phyloP scores from a whole-genome alignment of 108 stramenopile genomes.

The Fragilariopsis cylindrus region DNA sequence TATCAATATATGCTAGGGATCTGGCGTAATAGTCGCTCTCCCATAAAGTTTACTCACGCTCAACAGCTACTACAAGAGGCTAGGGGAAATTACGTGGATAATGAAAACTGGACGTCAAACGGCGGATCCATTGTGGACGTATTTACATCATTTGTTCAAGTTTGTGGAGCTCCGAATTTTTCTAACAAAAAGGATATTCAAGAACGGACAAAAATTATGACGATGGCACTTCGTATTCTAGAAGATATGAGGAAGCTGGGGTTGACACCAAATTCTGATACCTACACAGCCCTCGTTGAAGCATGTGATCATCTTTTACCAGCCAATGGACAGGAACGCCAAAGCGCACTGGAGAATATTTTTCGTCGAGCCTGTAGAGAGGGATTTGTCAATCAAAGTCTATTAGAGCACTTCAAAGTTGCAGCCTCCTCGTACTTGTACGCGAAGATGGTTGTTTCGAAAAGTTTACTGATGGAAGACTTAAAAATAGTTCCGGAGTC shows the following conservation, averaged over 20 bases:
- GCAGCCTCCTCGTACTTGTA: slow-evolving; percentile 55
- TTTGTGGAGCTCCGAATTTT: slow-evolving; percentile 39
- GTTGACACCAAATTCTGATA: slow-evolving; percentile 54
- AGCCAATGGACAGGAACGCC: slow-evolving; percentile 39
- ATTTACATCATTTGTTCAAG: slow-evolving; percentile 62
- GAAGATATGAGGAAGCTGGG: slow-evolving; percentile 45
- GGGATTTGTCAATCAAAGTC: slow-evolving; percentile 62
- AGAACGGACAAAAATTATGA: slow-evolving; percentile 27
- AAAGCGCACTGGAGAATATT: slow-evolving; percentile 55
- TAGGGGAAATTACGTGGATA: not conserved
- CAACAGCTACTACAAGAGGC: slow-evolving; percentile 10
- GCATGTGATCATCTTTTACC: slow-evolving; percentile 56
- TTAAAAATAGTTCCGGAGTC: slow-evolving; percentile 60
- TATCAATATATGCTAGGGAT: slow-evolving; percentile 26
- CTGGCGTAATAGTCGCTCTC: slow-evolving; percentile 30
- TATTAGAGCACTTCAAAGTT: slow-evolving; percentile 54
- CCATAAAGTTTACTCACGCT: slow-evolving; percentile 19
- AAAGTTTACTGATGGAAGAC: slow-evolving; percentile 36
- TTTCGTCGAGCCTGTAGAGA: slow-evolving; percentile 72
- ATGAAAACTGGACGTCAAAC: not conserved
- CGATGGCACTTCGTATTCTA: slow-evolving; percentile 45
- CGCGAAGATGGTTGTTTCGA: slow-evolving; percentile 55
- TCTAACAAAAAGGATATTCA: slow-evolving; percentile 10
- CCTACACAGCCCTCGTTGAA: slow-evolving; percentile 63
- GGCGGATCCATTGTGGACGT: slow-evolving; percentile 23